These are phyloP conservation scores for Neopestalotiopsis clavispora DNA, from an alignment of 2,329 filamentous ascomycete species.

Conservation along the genomic window DNA sequence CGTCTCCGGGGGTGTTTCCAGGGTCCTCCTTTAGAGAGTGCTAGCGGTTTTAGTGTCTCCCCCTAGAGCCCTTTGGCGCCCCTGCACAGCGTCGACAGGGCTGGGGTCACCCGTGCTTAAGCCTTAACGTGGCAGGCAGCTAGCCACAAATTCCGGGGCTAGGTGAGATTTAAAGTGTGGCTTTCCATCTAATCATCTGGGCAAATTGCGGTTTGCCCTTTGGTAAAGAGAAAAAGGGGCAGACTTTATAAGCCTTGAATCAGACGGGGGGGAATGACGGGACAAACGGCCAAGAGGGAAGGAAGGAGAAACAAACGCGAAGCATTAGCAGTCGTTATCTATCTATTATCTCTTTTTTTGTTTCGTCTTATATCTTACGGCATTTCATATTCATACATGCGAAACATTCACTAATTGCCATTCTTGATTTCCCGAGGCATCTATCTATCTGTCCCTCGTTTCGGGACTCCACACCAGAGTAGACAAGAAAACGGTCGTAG, in stretches of 20 bases:
- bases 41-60: background rate
- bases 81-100: background rate
- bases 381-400: background rate
- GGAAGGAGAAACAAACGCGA: background rate
- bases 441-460: background rate
- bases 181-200: constrained; percentile 7
- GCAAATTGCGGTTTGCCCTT: constrained; percentile 2
- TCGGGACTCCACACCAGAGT: background rate
- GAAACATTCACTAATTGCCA: background rate
- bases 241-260: background rate
- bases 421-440: background rate
- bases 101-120: background rate
- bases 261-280: background rate
- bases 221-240: background rate
- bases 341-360: background rate
- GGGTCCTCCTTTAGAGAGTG: background rate
- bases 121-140: constrained; percentile 1
- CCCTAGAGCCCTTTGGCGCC: background rate
- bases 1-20: background rate
- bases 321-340: background rate
- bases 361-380: background rate
- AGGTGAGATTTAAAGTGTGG: constrained; percentile 10
- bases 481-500: background rate
- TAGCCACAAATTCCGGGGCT: constrained; percentile 3
- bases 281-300: background rate